Percentiles rank a stretch among this genome's conserved stretches.
phyloP scores from a whole-genome alignment of 2,329 filamentous ascomycete species.

The Chrysosphaeria jannelii region DNA sequence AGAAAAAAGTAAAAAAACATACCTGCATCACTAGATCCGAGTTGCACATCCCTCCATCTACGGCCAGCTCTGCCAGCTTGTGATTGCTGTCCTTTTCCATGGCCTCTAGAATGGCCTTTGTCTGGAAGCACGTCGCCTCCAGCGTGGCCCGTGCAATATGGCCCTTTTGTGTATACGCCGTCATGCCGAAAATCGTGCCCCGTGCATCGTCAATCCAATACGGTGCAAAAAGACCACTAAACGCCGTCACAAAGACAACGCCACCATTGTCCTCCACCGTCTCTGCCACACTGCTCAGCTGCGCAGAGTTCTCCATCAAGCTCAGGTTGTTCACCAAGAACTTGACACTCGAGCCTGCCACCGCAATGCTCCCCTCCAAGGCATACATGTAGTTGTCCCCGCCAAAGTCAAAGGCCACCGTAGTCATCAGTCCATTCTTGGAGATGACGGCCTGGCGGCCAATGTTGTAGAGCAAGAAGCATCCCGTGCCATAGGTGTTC shows the following conservation, averaged over 20 bases:
- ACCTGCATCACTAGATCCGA: conserved; percentile 56
- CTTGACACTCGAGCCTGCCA: conserved; percentile 58
- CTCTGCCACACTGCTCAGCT: conserved; percentile 20
- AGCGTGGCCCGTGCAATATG: conserved; percentile 75
- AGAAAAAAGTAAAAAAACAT: neutral
- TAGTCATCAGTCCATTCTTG: conserved; percentile 50
- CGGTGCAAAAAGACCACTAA: conserved; percentile 69
- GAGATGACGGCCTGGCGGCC: conserved; percentile 64
- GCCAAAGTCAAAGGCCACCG: conserved; percentile 60
- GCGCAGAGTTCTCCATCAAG: conserved; percentile 20
- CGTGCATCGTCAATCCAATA: conserved; percentile 90
- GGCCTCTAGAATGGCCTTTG: conserved; percentile 66
- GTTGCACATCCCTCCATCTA: conserved; percentile 74
- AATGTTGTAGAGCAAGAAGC: conserved; percentile 70
- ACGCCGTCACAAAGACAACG: conserved; percentile 66
- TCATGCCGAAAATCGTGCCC: conserved; percentile 67
- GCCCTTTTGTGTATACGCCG: conserved; percentile 56
- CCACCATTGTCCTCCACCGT: conserved; percentile 45
- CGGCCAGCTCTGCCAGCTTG: conserved; percentile 41
- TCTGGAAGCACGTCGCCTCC: conserved; percentile 79
- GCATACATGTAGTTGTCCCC: conserved; percentile 34
- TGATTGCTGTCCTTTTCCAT: conserved; percentile 70
- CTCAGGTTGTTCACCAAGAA: conserved; percentile 36
- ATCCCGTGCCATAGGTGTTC: conserved; percentile 76
- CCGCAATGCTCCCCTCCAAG: conserved; percentile 58